phyloP scores from a whole-genome alignment of 192 early-diverging fungal species.

The Pilobolus umbonatus region DNA sequence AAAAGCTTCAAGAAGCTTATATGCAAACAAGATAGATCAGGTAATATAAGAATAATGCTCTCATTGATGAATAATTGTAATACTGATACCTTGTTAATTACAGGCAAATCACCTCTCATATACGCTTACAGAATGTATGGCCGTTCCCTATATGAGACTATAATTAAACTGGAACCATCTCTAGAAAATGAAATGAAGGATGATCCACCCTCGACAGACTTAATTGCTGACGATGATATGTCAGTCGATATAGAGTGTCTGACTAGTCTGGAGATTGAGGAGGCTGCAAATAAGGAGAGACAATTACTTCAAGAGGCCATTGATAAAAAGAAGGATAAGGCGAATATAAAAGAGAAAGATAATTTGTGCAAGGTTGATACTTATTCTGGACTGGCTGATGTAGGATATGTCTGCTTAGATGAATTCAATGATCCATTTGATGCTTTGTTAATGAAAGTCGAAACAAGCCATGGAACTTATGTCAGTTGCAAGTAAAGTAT shows the following conservation, averaged over 20 bases:
- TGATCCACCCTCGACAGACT: neutral
- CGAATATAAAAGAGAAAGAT: conserved; percentile 10
- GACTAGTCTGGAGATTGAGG: conserved; percentile 21
- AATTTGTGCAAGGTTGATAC: conserved; percentile 23
- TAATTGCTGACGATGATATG: conserved; percentile 26
- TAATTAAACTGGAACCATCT: neutral
- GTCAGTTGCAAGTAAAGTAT: too few relatives aligned
- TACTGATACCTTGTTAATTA: neutral
- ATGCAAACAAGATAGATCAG: conserved; percentile 8
- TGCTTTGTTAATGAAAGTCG: conserved; percentile 43
- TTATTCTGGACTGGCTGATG: conserved; percentile 20
- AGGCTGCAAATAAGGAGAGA: conserved; percentile 31
- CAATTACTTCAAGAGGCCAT: conserved; percentile 16
- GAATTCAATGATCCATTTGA: conserved; percentile 33
- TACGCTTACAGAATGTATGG: conserved; percentile 7
- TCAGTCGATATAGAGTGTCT: conserved; percentile 27
- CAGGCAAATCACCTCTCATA: conserved; percentile 13
- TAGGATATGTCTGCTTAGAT: conserved; percentile 27
- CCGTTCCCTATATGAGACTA: neutral
- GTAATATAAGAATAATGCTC: conserved; percentile 6
- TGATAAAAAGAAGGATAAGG: neutral
- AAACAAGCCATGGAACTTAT: too few relatives aligned
- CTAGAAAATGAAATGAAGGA: neutral
- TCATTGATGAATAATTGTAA: neutral
- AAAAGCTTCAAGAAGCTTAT: conserved; percentile 1